Evolutionary conservation across 2,329 filamentous ascomycete genomes (phyloP).

Genomic region (Hymenoscyphus scutula): DNA sequence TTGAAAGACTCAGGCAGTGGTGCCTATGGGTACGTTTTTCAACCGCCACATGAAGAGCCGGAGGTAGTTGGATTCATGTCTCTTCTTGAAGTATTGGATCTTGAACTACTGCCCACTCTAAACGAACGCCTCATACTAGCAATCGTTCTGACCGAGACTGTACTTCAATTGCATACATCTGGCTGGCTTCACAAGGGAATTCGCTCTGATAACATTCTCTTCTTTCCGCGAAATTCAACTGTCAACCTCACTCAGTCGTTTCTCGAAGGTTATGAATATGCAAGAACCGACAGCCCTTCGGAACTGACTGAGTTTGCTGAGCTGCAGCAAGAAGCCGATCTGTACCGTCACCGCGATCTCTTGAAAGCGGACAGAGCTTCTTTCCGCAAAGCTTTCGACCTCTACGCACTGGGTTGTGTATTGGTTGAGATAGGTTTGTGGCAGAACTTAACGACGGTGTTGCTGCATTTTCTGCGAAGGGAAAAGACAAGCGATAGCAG

Average conservation of each 20-base stretch:
- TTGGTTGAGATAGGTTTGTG: conserved; percentile 7
- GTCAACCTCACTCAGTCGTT: conserved; percentile 7
- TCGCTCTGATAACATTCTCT: conserved; percentile 21
- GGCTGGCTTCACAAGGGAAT: conserved; percentile 26
- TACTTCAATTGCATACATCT: conserved; percentile 19
- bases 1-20: conserved; percentile 14
- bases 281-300: conserved; percentile 15
- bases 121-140: conserved; percentile 13
- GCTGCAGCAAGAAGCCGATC: conserved; percentile 14
- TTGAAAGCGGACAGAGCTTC: conserved; percentile 7
- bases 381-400: conserved; percentile 21
- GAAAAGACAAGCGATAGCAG: background rate
- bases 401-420: conserved; percentile 20
- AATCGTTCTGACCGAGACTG: conserved; percentile 15
- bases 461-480: background rate
- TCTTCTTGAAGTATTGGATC: conserved; percentile 7
- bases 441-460: background rate
- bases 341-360: conserved; percentile 18
- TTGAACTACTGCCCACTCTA: conserved; percentile 10
- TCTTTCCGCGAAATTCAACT: conserved; percentile 13
- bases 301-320: conserved; percentile 19
- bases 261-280: conserved; percentile 20
- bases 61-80: conserved; percentile 10
- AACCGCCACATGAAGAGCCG: conserved; percentile 7
- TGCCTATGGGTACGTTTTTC: conserved; percentile 19